phyloP scores from a whole-genome alignment of 192 early-diverging fungal genomes.

The Lobosporangium transversale region DNA sequence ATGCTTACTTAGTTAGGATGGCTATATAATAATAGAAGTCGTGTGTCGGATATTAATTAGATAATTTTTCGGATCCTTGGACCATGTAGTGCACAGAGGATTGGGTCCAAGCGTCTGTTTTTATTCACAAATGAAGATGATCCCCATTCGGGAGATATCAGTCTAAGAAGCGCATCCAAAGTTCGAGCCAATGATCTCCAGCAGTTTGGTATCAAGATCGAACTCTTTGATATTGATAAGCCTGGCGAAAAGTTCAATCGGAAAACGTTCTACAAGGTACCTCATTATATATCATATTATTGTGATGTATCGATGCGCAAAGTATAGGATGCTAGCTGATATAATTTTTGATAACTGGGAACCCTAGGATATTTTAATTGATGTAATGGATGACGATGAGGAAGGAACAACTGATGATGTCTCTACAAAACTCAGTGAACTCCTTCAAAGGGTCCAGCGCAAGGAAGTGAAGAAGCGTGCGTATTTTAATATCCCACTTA shows the following conservation, averaged over 20 bases:
- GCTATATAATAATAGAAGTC: too few species aligned
- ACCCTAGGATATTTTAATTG: constrained; percentile 52
- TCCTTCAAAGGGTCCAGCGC: constrained; percentile 62
- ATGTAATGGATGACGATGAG: constrained; percentile 40
- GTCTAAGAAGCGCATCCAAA: constrained; percentile 61
- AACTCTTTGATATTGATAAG: constrained; percentile 70
- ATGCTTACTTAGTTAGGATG: background rate
- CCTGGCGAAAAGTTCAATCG: constrained; percentile 62
- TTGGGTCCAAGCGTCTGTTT: constrained; percentile 72
- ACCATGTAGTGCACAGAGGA: constrained; percentile 53
- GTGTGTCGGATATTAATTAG: too few species aligned
- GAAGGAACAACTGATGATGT: constrained; percentile 23
- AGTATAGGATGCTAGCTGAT: too few species aligned
- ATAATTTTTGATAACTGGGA: too few species aligned
- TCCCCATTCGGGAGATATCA: constrained; percentile 62
- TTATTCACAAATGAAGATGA: constrained; percentile 77
- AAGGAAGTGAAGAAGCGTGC: constrained; percentile 74
- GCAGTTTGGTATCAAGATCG: constrained; percentile 66
- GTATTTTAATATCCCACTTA: constrained; percentile 67
- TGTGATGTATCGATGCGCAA: background rate
- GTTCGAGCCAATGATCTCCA: constrained; percentile 72
- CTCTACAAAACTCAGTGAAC: constrained; percentile 55
- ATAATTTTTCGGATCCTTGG: background rate
- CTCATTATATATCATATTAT: background rate
- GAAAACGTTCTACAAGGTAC: constrained; percentile 69